A percentile compares a stretch with the other conserved stretches of the same genome.
Conservation (phyloP, 495 filamentous ascomycete genomes). For the Xylaria scruposa region DNA sequence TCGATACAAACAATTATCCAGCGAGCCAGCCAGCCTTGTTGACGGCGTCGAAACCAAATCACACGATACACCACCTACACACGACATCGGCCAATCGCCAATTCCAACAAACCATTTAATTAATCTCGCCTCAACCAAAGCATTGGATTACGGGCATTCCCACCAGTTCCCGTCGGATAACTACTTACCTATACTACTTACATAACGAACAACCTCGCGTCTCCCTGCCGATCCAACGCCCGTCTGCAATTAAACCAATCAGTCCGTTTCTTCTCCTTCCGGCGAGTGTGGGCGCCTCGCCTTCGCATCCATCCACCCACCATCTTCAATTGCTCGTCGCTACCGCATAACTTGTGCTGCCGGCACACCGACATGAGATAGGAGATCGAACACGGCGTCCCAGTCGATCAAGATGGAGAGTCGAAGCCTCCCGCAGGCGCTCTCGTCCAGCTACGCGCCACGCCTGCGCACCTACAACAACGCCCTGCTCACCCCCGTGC, state of each 20-base stretch:
- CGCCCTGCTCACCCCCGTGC: slow-evolving; percentile 86
- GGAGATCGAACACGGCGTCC: slow-evolving; percentile 15
- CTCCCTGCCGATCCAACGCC: not conserved
- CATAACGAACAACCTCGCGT: not conserved
- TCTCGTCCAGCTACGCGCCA: slow-evolving; percentile 90
- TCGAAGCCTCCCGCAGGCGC: slow-evolving; percentile 71
- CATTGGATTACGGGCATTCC: not conserved
- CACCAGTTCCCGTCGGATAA: not conserved
- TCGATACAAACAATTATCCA: not conserved
- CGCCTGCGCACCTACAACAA: slow-evolving; percentile 91
- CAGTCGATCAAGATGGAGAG: slow-evolving; percentile 47
- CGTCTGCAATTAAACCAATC: not conserved
- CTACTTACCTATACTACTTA: not conserved
- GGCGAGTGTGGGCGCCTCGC: slow-evolving; percentile 2
- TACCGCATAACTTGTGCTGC: not conserved
- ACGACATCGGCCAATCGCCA: not conserved
- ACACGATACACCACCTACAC: no score
- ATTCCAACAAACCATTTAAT: not conserved
- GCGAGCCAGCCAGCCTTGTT: not conserved
- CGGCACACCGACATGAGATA: slow-evolving; percentile 31
- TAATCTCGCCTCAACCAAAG: not conserved
- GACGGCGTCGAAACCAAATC: not conserved
- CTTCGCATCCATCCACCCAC: no score
- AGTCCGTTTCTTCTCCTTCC: not conserved
- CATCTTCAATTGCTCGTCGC: not conserved